A percentile compares a stretch with the other conserved stretches of the same genome.
phyloP scores from a whole-genome alignment of 257 asterid genomes.

The Phtheirospermum japonicum region DNA sequence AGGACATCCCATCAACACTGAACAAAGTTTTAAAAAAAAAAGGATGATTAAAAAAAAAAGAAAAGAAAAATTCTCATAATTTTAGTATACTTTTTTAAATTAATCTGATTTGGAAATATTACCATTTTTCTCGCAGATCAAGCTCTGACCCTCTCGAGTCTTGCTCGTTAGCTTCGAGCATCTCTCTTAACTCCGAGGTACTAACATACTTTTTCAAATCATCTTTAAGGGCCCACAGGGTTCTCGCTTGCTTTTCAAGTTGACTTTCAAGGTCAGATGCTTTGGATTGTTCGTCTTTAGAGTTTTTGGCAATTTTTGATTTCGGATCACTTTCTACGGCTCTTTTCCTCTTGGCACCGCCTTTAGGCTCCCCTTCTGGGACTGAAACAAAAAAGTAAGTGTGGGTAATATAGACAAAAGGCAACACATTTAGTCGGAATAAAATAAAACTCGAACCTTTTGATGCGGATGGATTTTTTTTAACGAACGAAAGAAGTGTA shows the following conservation, averaged over 20 bases:
- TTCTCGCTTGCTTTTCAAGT: conserved; percentile 67
- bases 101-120: conserved; percentile 19
- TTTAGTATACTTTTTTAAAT: background rate
- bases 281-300: conserved; percentile 35
- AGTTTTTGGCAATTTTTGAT: conserved; percentile 36
- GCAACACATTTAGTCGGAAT: conserved; percentile 18
- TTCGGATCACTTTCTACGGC: conserved; percentile 42
- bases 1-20: conserved; percentile 97
- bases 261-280: conserved; percentile 46
- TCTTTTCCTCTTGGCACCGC: conserved; percentile 68
- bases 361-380: conserved; percentile 47
- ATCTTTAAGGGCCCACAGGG: conserved; percentile 85
- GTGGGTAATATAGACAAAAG: conserved; percentile 20
- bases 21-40: conserved; percentile 10
- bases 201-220: conserved; percentile 79
- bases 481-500: conserved; percentile 48
- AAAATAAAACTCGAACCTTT: conserved; percentile 41
- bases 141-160: conserved; percentile 86
- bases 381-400: conserved; percentile 38
- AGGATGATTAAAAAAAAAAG: background rate
- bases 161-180: conserved; percentile 84
- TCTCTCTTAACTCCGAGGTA: conserved; percentile 73
- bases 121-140: conserved; percentile 84
- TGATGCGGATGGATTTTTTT: conserved; percentile 43
- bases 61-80: conserved; percentile 20